Percentiles rank a stretch among this genome's conserved stretches.
Conservation (phyloP, 2,329 filamentous ascomycete species). For the Nigrospora oryzae region DNA sequence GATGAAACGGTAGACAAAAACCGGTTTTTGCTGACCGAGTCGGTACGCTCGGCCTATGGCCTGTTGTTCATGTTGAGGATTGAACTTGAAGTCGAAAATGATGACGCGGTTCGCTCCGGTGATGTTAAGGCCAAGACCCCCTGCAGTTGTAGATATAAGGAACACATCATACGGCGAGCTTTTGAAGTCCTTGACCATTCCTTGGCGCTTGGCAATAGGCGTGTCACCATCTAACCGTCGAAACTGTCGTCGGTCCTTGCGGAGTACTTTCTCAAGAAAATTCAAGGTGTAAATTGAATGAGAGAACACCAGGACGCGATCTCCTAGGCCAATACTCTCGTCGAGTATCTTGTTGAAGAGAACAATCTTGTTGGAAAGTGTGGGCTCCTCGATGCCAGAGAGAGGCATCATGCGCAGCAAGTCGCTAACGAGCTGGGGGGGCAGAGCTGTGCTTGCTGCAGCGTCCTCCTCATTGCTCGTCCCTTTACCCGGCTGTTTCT, state of each 20-base stretch:
- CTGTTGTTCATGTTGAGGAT: constrained; percentile 75
- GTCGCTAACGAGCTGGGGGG: constrained; percentile 17
- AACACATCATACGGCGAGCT: constrained; percentile 45
- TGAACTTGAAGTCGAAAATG: constrained; percentile 77
- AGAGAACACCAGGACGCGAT: constrained; percentile 77
- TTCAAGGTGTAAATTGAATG: constrained; percentile 62
- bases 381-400: constrained; percentile 32
- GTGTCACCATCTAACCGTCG: constrained; percentile 63
- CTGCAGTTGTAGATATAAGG: constrained; percentile 76
- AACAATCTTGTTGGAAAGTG: constrained; percentile 58
- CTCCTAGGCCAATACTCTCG: constrained; percentile 48
- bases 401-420: constrained; percentile 25
- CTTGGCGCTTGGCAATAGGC: constrained; percentile 47
- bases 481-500: constrained; percentile 4
- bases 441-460: constrained; percentile 13
- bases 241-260: constrained; percentile 34
- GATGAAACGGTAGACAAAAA: constrained; percentile 78
- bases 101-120: constrained; percentile 77
- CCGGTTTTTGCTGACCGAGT: constrained; percentile 70
- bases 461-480: constrained; percentile 4
- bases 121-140: constrained; percentile 78
- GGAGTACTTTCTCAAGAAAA: constrained; percentile 55
- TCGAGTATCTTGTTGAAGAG: constrained; percentile 64
- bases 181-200: constrained; percentile 63
- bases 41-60: constrained; percentile 82